Evolutionary conservation across 2,329 filamentous ascomycete species (phyloP), one percentile per base, ranked within the genome.

Genomic region (Penicillium rolfsii): DNA sequence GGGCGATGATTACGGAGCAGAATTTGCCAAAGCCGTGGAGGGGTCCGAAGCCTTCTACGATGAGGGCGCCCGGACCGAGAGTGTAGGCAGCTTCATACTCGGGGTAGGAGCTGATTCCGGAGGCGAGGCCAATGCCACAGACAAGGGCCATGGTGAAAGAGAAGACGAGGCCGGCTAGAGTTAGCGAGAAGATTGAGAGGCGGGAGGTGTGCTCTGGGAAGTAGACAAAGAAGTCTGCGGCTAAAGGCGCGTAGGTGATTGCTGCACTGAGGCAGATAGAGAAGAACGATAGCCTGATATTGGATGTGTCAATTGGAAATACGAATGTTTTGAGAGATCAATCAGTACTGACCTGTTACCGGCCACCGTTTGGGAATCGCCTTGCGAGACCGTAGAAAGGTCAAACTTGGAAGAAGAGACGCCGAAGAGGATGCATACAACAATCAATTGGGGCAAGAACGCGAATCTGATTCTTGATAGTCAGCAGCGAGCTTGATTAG

Each of bases 211-310:
- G 73, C 63, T 83, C 79, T 0, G 85, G 83, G 70, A 86, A 88
- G 74, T 89, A 90, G 57, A 89, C 86, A 66, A 89, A 88, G 70
- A 86, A 89, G 71, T 90, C 88, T 0, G 85, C 85, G n/a, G 84
- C 86, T 1, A 83, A 82, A 4, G 85, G 84, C 1, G 84, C 79
- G 71, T 89, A 91, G 1, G 86, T 88, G 56, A 89, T 83, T 7
- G 85, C 85, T 1, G 85, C 84, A 24, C 87, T 87, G 12, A 90
- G 79, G 65, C 85, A 89, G 50, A 91, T 79, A 11, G 85, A 88
- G 74, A 92, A 89, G 74, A 90, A 92, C 4, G 87, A 89, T 35
- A 91, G 77, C 45, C 77, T 79, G 19, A 28, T 16, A 50, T n/a
- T 2, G 26, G 22, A 26, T 43, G 1, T 46, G 46, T 46, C 40